These are phyloP conservation scores for Rosa rugosa DNA, from an alignment of 306 rosid genomes.

Conservation along the genomic window DNA sequence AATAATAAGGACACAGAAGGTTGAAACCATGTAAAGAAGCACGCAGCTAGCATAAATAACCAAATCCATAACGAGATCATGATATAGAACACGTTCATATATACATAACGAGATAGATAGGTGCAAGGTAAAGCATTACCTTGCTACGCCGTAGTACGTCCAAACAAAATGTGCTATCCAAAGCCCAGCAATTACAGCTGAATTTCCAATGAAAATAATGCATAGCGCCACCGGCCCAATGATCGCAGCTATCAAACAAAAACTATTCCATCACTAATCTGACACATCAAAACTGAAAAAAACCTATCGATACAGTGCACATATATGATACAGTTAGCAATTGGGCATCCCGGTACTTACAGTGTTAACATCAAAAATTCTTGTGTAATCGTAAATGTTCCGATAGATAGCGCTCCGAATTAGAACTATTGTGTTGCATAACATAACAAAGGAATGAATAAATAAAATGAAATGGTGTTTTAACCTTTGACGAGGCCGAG, in stretches of 20 bases:
- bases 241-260: conserved; percentile 42
- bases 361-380: too few species aligned
- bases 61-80: neutral
- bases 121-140: conserved; percentile 41
- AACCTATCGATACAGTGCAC: neutral
- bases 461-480: neutral
- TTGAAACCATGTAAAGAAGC: neutral
- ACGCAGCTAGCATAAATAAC: neutral
- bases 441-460: too few species aligned
- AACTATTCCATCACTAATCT: neutral
- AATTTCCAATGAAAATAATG: conserved; percentile 57
- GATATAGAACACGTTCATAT: neutral
- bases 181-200: conserved; percentile 59
- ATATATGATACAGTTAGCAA: neutral
- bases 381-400: too few species aligned
- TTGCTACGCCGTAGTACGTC: conserved; percentile 63
- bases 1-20: conserved; percentile 1
- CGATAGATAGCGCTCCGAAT: neutral
- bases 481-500: conserved; percentile 75
- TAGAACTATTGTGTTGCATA: too few species aligned
- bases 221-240: conserved; percentile 47
- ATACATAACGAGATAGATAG: neutral
- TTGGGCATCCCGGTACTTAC: too few species aligned
- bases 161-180: conserved; percentile 74
- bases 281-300: neutral